Base-by-base conservation (phyloP, 2,329 filamentous ascomycete species). In the Talaromyces pinophilus region DNA sequence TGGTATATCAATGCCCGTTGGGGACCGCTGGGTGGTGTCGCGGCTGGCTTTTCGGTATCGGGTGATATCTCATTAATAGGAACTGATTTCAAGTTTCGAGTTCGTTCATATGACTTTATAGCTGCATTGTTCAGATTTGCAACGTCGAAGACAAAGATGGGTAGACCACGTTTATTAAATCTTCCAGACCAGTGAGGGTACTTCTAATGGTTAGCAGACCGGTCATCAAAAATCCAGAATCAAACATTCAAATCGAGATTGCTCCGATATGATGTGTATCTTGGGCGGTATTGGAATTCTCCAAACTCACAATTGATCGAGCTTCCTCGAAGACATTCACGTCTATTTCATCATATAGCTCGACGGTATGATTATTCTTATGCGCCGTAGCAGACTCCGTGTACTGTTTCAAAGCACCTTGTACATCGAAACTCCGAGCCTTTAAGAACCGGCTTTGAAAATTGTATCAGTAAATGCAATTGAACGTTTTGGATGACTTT, bases 111-210 rank as follows among this genome's bases (percentile, higher is more conserved):
- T 1, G 57, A 40, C 15, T 40, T 42, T 2, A 59, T 40, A 42
- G 38, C 35, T 42, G 35, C 33, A 7, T 17, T 25, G 3, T 59
- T 30, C 19, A 59, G 38, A 44, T 59, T 40, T 4, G n/a, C 40
- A 10, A 44, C 19, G 22, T 59, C 38, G 15, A 59, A 59, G 35
- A 59, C 22, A 15, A 40, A 42, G 1, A 59, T 59, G 10, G 57
- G 57, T 11, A 59, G 22, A 5, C 38, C 57, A 15, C 19, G 28
- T 30, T 59, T 59, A 17, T 40, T 59, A 4, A 40, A 42, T 0
- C 57, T 38, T 38, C 57, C 57, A 6, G 13, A 28, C 57, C 57
- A 59, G 57, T 59, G 57, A 35, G 57, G 57, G 13, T 59, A 59
- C 57, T 59, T 5, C 17, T 17, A 8, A 42, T 25, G n/a, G 35